phyloP scores from a whole-genome alignment of 2,329 filamentous ascomycete species.

The Fonsecaea monophora region DNA sequence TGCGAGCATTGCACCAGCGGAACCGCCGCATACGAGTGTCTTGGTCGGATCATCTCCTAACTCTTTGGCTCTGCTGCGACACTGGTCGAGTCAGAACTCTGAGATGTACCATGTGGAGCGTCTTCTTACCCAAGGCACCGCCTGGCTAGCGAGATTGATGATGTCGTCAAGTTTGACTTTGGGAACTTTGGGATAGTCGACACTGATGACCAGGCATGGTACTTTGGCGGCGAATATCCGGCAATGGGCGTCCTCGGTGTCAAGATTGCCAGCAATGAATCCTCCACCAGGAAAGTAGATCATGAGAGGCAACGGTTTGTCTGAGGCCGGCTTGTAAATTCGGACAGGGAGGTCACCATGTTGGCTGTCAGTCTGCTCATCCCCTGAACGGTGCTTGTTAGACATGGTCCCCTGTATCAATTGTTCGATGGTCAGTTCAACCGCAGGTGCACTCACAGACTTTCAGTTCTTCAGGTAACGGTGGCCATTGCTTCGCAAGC shows the following conservation, averaged over 20 bases:
- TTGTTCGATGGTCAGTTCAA: not conserved
- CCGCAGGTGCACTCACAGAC: conserved; percentile 29
- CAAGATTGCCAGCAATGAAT: conserved; percentile 45
- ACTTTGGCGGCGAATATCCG: conserved; percentile 42
- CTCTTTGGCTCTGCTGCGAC: conserved; percentile 25
- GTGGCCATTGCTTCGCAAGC: conserved; percentile 34
- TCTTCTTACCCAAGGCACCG: conserved; percentile 32
- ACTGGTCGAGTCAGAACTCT: conserved; percentile 15
- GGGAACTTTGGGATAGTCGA: conserved; percentile 44
- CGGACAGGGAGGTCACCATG: conserved; percentile 31
- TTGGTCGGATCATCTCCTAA: conserved; percentile 33
- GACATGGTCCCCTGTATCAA: not conserved
- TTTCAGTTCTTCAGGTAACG: conserved; percentile 28
- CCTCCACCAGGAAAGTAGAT: conserved; percentile 50
- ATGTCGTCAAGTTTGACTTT: conserved; percentile 35
- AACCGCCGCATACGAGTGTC: conserved; percentile 34
- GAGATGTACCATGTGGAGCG: not conserved
- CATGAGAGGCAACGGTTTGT: conserved; percentile 43
- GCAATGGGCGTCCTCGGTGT: conserved; percentile 47
- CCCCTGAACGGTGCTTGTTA: conserved; percentile 16
- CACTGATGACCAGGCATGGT: conserved; percentile 45
- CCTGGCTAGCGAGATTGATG: conserved; percentile 25
- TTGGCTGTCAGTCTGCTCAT: conserved; percentile 30
- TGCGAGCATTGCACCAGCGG: conserved; percentile 33
- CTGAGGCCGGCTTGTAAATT: conserved; percentile 35